Conservation (phyloP, 2,329 filamentous ascomycete genomes). For the Colletotrichum nymphaeae region DNA sequence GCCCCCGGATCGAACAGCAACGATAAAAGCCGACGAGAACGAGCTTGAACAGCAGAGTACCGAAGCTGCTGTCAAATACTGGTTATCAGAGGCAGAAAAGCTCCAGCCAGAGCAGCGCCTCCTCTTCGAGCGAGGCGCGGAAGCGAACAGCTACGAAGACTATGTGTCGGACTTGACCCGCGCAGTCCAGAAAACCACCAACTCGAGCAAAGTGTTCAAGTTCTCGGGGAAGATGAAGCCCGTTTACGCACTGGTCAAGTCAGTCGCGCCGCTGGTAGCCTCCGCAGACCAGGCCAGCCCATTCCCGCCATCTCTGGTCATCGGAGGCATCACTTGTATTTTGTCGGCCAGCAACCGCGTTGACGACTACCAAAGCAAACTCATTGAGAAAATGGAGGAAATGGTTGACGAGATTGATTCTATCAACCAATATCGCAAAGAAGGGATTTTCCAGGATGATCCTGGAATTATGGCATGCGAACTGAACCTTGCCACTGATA, state of each 20-base stretch:
- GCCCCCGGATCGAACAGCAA: too few relatives aligned
- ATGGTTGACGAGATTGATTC: not conserved
- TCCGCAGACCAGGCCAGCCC: not conserved
- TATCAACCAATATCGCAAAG: not conserved
- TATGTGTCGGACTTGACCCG: not conserved
- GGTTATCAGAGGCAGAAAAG: not conserved
- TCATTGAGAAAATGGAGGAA: not conserved
- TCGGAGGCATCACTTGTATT: constrained; percentile 15
- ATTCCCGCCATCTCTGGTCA: constrained; percentile 1
- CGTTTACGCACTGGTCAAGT: constrained; percentile 1
- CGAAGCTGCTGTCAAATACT: not conserved
- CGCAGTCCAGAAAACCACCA: not conserved
- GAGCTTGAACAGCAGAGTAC: too few relatives aligned
- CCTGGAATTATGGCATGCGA: not conserved
- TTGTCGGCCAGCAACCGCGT: not conserved
- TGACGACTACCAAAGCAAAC: constrained; percentile 2
- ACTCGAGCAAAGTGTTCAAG: not conserved
- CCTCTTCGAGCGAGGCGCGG: not conserved
- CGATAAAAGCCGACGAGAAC: too few relatives aligned
- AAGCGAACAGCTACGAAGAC: not conserved
- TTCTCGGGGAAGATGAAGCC: not conserved
- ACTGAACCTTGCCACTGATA: not conserved
- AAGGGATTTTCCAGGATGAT: not conserved
- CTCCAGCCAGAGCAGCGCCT: not conserved
- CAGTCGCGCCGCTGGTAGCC: not conserved